Evolutionary conservation across 2,329 filamentous ascomycete genomes (phyloP).

Genomic region (Pseudocercospora fijiensis): DNA sequence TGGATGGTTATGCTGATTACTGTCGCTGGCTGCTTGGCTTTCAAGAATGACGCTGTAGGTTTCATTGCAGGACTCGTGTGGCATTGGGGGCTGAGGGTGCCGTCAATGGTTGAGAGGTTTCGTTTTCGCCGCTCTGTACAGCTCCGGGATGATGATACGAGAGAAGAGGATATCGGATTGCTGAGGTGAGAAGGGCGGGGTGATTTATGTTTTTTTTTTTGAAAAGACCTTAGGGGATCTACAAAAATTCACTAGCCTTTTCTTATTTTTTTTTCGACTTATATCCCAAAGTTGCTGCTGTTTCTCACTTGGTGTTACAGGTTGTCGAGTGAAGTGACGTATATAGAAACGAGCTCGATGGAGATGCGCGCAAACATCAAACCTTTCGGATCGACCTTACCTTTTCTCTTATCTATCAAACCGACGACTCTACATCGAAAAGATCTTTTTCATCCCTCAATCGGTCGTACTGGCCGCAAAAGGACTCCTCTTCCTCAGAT

Average conservation of each 20-base stretch:
- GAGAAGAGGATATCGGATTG: constrained; percentile 19
- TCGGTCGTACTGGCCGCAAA: constrained; percentile 27
- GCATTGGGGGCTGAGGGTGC: constrained; percentile 61
- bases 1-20: constrained; percentile 93
- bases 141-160: constrained; percentile 19
- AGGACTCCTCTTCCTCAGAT: constrained; percentile 30
- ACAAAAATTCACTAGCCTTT: too few relatives aligned
- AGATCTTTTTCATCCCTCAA: background rate
- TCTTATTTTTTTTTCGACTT: too few relatives aligned
- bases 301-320: background rate
- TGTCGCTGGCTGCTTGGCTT: constrained; percentile 75
- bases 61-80: constrained; percentile 80
- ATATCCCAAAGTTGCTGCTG: too few relatives aligned
- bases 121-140: constrained; percentile 23
- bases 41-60: constrained; percentile 85
- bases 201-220: too few relatives aligned
- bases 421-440: background rate
- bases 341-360: background rate
- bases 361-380: background rate
- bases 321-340: background rate
- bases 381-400: background rate
- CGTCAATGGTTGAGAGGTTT: constrained; percentile 20
- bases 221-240: too few relatives aligned
- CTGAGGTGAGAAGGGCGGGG: constrained; percentile 14
- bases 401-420: background rate